Conservation (phyloP, 2,329 filamentous ascomycete species). For the Apiospora saccharicola region DNA sequence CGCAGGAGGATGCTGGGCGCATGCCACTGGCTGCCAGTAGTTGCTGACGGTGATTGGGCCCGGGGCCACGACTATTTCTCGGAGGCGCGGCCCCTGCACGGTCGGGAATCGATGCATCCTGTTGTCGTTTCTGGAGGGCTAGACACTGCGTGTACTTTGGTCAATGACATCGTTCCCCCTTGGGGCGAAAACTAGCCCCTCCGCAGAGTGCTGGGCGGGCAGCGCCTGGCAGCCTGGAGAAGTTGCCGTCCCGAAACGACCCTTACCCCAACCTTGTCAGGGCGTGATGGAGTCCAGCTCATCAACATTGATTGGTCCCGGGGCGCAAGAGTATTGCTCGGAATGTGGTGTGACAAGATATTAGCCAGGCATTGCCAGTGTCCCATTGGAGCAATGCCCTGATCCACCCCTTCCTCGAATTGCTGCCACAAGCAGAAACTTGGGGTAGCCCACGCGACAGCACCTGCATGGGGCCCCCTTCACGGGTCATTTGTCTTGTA, state of each 20-base stretch:
- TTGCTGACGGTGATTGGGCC: slow-evolving; percentile 40
- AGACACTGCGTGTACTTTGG: slow-evolving; percentile 8
- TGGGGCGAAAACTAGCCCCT: slow-evolving; percentile 11
- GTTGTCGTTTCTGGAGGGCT: slow-evolving; percentile 7
- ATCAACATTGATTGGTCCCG: slow-evolving; percentile 13
- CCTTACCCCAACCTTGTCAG: slow-evolving; percentile 15
- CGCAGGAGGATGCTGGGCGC: slow-evolving; percentile 38
- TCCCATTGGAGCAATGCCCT: slow-evolving; percentile 9
- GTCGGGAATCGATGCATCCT: slow-evolving; percentile 35
- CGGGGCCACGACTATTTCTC: slow-evolving; percentile 47
- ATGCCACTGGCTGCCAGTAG: slow-evolving; percentile 41
- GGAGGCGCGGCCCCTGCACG: slow-evolving; percentile 43
- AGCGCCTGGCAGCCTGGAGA: not conserved
- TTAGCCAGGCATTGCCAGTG: not conserved
- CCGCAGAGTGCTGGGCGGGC: slow-evolving; percentile 4
- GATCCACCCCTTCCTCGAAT: not conserved
- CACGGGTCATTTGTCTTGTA: not conserved
- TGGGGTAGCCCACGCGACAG: slow-evolving; percentile 20
- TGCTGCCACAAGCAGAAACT: slow-evolving; percentile 7
- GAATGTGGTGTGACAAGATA: slow-evolving; percentile 15
- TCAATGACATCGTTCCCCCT: slow-evolving; percentile 19
- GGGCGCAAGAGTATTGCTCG: not conserved
- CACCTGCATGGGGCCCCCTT: slow-evolving; percentile 3
- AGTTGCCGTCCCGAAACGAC: slow-evolving; percentile 18
- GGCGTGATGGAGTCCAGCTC: not conserved